Evolutionary conservation across 2,329 filamentous ascomycete species (phyloP).

Genomic region (Emergomyces pasteurianus): DNA sequence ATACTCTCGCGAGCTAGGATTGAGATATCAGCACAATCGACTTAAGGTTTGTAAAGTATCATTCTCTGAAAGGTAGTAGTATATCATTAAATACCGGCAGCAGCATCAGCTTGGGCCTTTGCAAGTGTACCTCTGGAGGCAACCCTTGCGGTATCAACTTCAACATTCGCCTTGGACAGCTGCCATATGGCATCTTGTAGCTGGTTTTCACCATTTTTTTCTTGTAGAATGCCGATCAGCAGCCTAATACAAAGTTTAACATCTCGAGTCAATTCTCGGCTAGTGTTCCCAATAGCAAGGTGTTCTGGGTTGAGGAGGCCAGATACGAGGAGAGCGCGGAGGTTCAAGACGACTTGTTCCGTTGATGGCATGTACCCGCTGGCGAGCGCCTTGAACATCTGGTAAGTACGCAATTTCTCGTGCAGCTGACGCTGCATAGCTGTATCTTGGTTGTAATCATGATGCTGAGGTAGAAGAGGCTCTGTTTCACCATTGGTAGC

Average conservation of each 20-base stretch:
- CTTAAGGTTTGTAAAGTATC: not conserved
- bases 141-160: slow-evolving; percentile 54
- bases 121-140: slow-evolving; percentile 48
- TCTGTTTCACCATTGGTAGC: slow-evolving; percentile 51
- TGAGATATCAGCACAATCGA: slow-evolving; percentile 10
- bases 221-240: slow-evolving; percentile 66
- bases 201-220: slow-evolving; percentile 77
- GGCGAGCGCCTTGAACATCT: slow-evolving; percentile 72
- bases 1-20: slow-evolving; percentile 62
- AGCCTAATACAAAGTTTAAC: slow-evolving; percentile 62
- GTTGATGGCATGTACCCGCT: slow-evolving; percentile 89
- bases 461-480: slow-evolving; percentile 63
- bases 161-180: slow-evolving; percentile 59
- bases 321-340: slow-evolving; percentile 65
- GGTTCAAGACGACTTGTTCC: slow-evolving; percentile 66
- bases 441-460: slow-evolving; percentile 47
- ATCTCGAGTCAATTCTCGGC: slow-evolving; percentile 59
- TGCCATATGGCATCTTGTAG: slow-evolving; percentile 90
- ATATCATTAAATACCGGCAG: slow-evolving; percentile 43
- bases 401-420: slow-evolving; percentile 84
- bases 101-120: slow-evolving; percentile 57
- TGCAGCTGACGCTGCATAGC: slow-evolving; percentile 63
- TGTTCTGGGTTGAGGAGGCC: slow-evolving; percentile 66
- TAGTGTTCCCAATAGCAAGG: slow-evolving; percentile 63
- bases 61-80: not conserved